Conservation (phyloP, 2,329 filamentous ascomycete genomes). For the Neophaeococcomyces aloes region DNA sequence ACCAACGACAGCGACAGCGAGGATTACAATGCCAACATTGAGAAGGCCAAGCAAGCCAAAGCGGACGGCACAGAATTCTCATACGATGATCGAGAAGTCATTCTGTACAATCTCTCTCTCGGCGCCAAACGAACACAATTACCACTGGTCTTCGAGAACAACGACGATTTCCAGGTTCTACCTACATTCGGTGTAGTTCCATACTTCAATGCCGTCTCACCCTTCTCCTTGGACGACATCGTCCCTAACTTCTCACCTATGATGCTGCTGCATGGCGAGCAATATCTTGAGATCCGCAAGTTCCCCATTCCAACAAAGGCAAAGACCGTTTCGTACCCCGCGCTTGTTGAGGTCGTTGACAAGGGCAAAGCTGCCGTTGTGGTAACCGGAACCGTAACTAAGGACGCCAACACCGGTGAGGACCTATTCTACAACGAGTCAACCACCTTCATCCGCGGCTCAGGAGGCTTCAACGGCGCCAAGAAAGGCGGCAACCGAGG, state of each 20-base stretch:
- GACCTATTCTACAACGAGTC: constrained; percentile 95
- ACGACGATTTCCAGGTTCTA: constrained; percentile 84
- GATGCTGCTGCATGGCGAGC: constrained; percentile 98
- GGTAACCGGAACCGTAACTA: constrained; percentile 68
- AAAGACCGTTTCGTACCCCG: constrained; percentile 19
- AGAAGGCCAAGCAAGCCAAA: constrained; percentile 61
- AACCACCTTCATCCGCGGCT: constrained; percentile 84
- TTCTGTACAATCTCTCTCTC: constrained; percentile 90
- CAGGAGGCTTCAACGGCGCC: constrained; percentile 78
- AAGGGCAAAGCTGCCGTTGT: constrained; percentile 85
- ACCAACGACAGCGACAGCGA: constrained; percentile 40
- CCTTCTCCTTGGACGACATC: constrained; percentile 70
- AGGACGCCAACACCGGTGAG: constrained; percentile 73
- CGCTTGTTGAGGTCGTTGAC: constrained; percentile 84
- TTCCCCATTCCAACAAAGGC: constrained; percentile 64
- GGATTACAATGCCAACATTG: constrained; percentile 63
- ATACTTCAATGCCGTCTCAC: constrained; percentile 72
- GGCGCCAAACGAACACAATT: constrained; percentile 87
- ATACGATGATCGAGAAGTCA: constrained; percentile 77
- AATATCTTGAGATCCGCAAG: constrained; percentile 89
- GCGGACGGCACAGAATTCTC: constrained; percentile 64
- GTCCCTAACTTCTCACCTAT: constrained; percentile 95
- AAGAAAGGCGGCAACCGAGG: constrained; percentile 69
- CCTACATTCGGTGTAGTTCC: constrained; percentile 86
- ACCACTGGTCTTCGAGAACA: constrained; percentile 77